phyloP scores from a whole-genome alignment of 352 stramenopile species.

The Pythium periplocum region DNA sequence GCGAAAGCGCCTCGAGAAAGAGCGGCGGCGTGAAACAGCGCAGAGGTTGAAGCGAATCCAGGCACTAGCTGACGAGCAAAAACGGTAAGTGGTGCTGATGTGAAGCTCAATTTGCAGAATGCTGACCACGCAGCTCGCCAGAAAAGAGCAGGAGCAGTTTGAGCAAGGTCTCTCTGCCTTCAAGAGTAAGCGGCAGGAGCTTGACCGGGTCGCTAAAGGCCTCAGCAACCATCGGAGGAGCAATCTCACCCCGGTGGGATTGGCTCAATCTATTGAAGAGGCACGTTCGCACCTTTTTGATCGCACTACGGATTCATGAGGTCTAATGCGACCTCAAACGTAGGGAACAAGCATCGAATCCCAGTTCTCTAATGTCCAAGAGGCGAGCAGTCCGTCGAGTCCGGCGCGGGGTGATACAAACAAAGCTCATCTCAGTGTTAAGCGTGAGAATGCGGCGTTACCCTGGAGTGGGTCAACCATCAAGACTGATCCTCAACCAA shows the following conservation, averaged over 20 bases:
- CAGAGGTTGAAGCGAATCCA: conserved; percentile 39
- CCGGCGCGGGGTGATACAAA: not conserved
- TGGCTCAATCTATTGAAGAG: not conserved
- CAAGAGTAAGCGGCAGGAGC: conserved; percentile 52
- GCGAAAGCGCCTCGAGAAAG: conserved; percentile 23
- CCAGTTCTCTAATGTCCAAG: not conserved
- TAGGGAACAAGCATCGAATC: not conserved
- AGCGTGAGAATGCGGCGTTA: not conserved
- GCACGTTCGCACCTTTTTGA: not conserved
- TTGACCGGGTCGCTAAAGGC: conserved; percentile 58
- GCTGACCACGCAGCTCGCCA: conserved; percentile 10
- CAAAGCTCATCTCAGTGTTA: not conserved
- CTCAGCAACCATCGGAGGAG: conserved; percentile 7
- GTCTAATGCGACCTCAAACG: not conserved
- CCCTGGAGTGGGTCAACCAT: not conserved
- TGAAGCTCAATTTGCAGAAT: not conserved
- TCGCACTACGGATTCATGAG: not conserved
- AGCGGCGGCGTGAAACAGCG: conserved; percentile 41
- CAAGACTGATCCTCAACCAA: not conserved
- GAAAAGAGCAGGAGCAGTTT: conserved; percentile 44
- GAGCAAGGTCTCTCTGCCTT: conserved; percentile 43
- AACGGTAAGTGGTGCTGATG: conserved; percentile 24
- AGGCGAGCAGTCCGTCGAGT: not conserved
- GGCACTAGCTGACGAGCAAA: conserved; percentile 32
- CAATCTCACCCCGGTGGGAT: not conserved